Base-by-base conservation (phyloP, 805 yeast species). In the Yamadazyma olivae region DNA sequence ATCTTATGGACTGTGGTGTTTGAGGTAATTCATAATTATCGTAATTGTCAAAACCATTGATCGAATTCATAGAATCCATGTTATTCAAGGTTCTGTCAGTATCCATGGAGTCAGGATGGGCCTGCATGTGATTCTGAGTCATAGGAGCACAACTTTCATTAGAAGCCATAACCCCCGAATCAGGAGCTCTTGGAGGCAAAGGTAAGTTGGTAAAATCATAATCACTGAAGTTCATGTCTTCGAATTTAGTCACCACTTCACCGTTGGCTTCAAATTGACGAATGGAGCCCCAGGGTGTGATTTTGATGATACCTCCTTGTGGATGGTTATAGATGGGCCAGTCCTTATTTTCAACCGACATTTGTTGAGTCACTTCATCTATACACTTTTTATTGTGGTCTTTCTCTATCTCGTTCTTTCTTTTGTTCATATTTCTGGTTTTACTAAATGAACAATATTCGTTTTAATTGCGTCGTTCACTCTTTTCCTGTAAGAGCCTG, bases 281-380 rank as follows among this genome's bases (percentile, higher is more conserved):
- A 27, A 77, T 59, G 32, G 77, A 74, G n/a, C 83, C 83, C 61
- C 79, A 69, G 17, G 83, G 83, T 1, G 83, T 77, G 38, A 77
- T 72, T 51, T 77, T 79, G 31, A 77, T 72, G 20, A 64, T 64
- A 0, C 83, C 83, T 7, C 83, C 83, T 9, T 77, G 77, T 2
- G 83, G 83, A 44, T 77, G 83, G 35, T 66, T 65, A 45, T 73
- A 77, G 38, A 70, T 61, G 10, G 83, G 79, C 69, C 75, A 76
- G 38, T 75, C 79, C 26, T 64, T 57, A 13, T 55, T 49, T 3
- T 51, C 43, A 16, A 48, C 32, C 19, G 44, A 45, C 32, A 40
- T 45, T 33, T 49, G 27, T 22, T 42, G 46, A 32, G 47, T 35
- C 24, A 36, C 26, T 37, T 49, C 49, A 33, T 45, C 42, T 16